Evolutionary conservation across 2,329 filamentous ascomycete species (phyloP), one percentile per base, ranked within the genome.

Genomic region (Diaporthe velutina): DNA sequence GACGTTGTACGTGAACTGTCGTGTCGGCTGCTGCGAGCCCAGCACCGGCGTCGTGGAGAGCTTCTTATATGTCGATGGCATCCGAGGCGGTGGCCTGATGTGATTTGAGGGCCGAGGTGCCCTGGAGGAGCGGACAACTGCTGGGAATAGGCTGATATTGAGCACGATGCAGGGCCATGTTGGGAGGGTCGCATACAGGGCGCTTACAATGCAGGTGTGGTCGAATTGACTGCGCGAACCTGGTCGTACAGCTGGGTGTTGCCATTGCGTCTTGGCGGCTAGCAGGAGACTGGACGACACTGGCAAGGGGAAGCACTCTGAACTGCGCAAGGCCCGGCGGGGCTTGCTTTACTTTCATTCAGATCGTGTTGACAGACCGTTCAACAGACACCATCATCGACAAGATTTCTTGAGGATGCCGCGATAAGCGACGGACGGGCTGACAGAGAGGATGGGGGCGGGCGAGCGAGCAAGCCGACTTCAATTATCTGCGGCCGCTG

Each of bases 1-100:
- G 75, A 95, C 88, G 77, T 93, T 89, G 82, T 95, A 95, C 70
- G 90, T 90, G 80, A 94, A 90, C 35, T 80, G 67, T 22, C 61
- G 61, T 67, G 89, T 90, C 80, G 94, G 90, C 50, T 80, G 60
- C n/a, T 68, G 50, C 45, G 71, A 30, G 25, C 30, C 55, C 42
- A 50, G 71, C 15, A 55, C 40, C 38, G 79, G 70, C 72, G 80
- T 61, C 76, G 76, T 75, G 77, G 78, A 48, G 79, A 81, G 38
- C 74, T 54, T 72, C 25, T 45, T 64, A 64, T 54, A 35, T 10
- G 54, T 66, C 25, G 73, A 25, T 25, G 70, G 45, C 57, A 72
- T 64, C 13, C 57, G 45, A 13, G 45, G 12, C 33, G n/a, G 33
- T 72, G 70, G 57, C 28, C 45, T 72, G 48, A 42, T 64, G 30